These are phyloP conservation scores for Tetrahymena borealis DNA, from an alignment of 73 alveolate genomes.

Conservation along the genomic window DNA sequence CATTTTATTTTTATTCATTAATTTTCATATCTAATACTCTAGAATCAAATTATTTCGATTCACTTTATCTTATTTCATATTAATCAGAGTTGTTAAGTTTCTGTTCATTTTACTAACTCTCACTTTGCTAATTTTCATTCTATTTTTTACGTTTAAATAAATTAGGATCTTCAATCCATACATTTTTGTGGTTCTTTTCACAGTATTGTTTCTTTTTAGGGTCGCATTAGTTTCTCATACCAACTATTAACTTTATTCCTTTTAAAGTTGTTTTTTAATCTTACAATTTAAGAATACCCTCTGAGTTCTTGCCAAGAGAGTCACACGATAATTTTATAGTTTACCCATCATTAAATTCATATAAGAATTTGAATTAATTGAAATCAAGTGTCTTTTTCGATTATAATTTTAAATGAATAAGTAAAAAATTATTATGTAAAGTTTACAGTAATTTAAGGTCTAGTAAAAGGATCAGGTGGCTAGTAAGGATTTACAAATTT, in stretches of 20 bases:
- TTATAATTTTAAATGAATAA: no score
- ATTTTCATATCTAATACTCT: background rate
- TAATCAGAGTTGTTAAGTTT: background rate
- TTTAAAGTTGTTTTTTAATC: background rate
- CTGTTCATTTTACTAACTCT: background rate
- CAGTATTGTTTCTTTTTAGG: background rate
- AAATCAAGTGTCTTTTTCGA: background rate
- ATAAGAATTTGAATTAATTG: background rate
- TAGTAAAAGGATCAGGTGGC: background rate
- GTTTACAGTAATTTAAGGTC: background rate
- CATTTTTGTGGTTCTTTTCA: background rate
- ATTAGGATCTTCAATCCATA: background rate
- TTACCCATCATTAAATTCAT: background rate
- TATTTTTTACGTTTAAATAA: background rate
- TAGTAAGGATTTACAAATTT: background rate
- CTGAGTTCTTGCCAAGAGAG: background rate
- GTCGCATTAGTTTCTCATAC: background rate
- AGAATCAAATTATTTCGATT: background rate
- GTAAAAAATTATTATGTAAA: background rate
- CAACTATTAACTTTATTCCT: background rate
- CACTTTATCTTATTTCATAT: background rate
- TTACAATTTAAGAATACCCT: background rate
- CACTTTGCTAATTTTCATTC: background rate
- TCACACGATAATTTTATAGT: background rate
- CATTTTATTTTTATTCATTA: background rate